Evolutionary conservation across 2,329 filamentous ascomycete genomes (phyloP).

Genomic region (Arthrobotrys iridis): DNA sequence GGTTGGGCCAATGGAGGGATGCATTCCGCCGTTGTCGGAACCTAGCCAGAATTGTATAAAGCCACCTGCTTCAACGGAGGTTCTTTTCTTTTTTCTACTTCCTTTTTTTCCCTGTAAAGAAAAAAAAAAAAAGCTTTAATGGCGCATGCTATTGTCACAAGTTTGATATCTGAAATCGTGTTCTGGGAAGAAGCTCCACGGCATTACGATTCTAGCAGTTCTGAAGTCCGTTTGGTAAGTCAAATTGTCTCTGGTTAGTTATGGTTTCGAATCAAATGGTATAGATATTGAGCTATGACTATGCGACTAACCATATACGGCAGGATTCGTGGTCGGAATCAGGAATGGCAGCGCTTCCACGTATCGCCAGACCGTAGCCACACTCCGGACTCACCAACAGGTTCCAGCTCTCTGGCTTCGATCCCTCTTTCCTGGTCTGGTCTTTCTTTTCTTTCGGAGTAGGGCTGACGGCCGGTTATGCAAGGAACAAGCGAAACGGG

Average conservation of each 20-base stretch:
- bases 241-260: too few species aligned
- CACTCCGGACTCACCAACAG: neutral
- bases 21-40: conserved; percentile 14
- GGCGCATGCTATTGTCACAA: too few species aligned
- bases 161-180: too few species aligned
- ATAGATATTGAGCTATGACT: conserved; percentile 14
- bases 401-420: neutral
- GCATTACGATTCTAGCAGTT: neutral
- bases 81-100: too few species aligned
- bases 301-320: conserved; percentile 20
- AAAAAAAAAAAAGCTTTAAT: too few species aligned
- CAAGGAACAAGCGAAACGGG: conserved; percentile 51
- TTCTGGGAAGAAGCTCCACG: too few species aligned
- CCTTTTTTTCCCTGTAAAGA: too few species aligned
- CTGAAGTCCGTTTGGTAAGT: too few species aligned
- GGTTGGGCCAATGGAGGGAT: neutral
- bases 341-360: neutral
- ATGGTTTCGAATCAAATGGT: neutral
- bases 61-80: neutral
- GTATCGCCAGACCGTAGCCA: neutral
- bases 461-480: conserved; percentile 47
- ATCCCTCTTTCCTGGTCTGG: neutral
- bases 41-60: neutral
- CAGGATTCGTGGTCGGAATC: conserved; percentile 5
- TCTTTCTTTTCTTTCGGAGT: neutral